Base-by-base conservation (phyloP, 2,329 filamentous ascomycete species). In the Colletotrichum cereale region DNA sequence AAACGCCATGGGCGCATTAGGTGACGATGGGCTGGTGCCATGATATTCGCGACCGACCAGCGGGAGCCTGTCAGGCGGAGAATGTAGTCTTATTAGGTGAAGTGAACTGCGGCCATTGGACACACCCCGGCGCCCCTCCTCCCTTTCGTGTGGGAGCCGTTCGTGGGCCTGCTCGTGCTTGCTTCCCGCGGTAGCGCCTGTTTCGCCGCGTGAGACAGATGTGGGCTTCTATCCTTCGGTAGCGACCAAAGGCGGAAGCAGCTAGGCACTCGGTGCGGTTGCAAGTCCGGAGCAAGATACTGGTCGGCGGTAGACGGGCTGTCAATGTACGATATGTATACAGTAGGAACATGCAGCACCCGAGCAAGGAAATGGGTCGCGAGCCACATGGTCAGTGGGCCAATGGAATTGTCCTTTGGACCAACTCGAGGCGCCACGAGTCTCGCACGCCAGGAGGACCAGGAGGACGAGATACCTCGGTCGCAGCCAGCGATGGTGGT, bases 81-180 rank as follows among this genome's bases (percentile, higher is more conserved):
- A 72, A 71, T 72, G 66, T 62, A 66, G 66, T 72, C 62, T 71
- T 57, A 71, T 72, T 72, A 72, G 36, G 42, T 64, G 58, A 60
- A 66, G 66, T 71, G 60, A 72, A 50, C 47, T 48, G 61, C 66
- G 66, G n/a, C 60, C 42, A 60, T 56, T 71, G 44, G 40, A 61
- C 31, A 31, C 53, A 36, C 31, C 31, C 42, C 55, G 5, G 18
- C 10, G 24, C 31, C 42, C 42, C 29, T 66, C 31, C 31, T 63
- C 24, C 52, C n/a, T 34, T 21, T 47, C 29, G 16, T 29, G 29
- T n/a, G n/a, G n/a, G n/a, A 57, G 42, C 62, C 67, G 70, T 71
- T 69, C 69, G 24, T 62, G 50, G 42, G 50, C 64, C 38, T 60
- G 55, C 62, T 40, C 40, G 24, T 44, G 12, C 36, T 42, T 55